These are phyloP conservation scores for Fusarium tricinctum DNA, from an alignment of 2,329 filamentous ascomycete genomes.

Conservation along the genomic window DNA sequence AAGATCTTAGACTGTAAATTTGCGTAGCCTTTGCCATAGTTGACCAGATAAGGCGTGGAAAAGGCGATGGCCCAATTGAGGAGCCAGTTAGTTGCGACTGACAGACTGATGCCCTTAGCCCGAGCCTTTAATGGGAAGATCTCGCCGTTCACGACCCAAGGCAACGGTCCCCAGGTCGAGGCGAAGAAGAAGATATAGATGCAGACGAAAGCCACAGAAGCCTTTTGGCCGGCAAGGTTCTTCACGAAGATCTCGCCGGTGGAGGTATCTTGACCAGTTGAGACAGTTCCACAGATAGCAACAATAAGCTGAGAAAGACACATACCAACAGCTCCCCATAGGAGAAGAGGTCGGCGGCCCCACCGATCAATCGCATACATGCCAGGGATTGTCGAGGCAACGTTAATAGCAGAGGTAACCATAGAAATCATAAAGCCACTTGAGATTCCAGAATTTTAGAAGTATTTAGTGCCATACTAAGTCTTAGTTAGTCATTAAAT, in stretches of 20 bases:
- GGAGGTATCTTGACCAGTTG: conserved; percentile 57
- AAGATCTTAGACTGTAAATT: too few relatives aligned
- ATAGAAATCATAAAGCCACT: too few relatives aligned
- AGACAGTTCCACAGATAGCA: conserved; percentile 73
- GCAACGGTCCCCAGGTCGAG: conserved; percentile 80
- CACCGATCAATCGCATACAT: conserved; percentile 81
- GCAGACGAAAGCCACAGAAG: conserved; percentile 74
- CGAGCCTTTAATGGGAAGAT: conserved; percentile 79
- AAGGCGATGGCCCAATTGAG: conserved; percentile 86
- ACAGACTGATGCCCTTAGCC: conserved; percentile 81
- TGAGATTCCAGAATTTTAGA: too few relatives aligned
- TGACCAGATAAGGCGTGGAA: too few relatives aligned
- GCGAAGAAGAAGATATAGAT: conserved; percentile 86
- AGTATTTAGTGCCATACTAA: too few relatives aligned
- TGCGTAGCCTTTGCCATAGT: too few relatives aligned
- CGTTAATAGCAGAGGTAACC: too few relatives aligned
- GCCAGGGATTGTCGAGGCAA: conserved; percentile 81
- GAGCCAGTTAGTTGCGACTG: conserved; percentile 83
- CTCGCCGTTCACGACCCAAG: conserved; percentile 81
- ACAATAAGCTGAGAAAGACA: conserved; percentile 74
- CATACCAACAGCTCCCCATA: conserved; percentile 83
- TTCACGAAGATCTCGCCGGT: too few relatives aligned
- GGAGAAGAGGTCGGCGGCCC: conserved; percentile 79
- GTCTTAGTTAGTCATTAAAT: too few relatives aligned
- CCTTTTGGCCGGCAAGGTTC: conserved; percentile 61